Evolutionary conservation across 345 rosid species (phyloP), one percentile per base, ranked within the genome.

Genomic region (Murraya paniculata): DNA sequence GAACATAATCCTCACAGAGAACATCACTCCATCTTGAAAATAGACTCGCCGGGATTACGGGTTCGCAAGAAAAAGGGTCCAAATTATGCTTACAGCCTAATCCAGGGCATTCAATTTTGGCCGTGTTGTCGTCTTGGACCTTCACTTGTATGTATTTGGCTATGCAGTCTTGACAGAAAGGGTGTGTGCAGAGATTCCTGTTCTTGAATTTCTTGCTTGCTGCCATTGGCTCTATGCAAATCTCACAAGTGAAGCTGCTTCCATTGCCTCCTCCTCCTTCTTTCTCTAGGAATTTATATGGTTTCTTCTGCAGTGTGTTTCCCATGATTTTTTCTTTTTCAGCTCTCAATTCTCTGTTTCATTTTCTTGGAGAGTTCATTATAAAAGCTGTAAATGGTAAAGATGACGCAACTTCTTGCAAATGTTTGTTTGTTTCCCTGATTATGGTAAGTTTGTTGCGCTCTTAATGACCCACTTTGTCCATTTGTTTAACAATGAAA

Each of bases 81-180:
- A 84, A 27, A 16, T 19, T 55, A 16, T 69, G 74, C 24, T 73
- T 69, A 74, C 87, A 84, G 53, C 36, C 71, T 41, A 79, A 60
- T 31, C 81, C 84, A 18, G 83, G 87, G 71, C 87, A 84, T 28
- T 56, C 55, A 2, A 84, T 45, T 57, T 31, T 68, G 61, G 77
- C 81, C 4, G 30, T 31, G 25, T 9, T 5, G 27, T 60, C 79
- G 18, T 60, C 84, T 57, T 84, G 83, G 25, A 84, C 39, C 76
- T 64, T 79, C 62, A 62, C 79, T 69, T 81, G 61, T 7, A 84
- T 68, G n/a, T 76, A 81, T 48, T 30, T 81, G 9, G 77, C 64
- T 59, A 84, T 76, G 79, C 84, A 84, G 18, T 79, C 84, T 22
- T 64, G 5, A 33, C 84, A 84, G 66, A 84, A 79, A 21, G 81